Conservation (phyloP, 1,284 basidiomycete genomes). For the Sporisorium reilianum region DNA sequence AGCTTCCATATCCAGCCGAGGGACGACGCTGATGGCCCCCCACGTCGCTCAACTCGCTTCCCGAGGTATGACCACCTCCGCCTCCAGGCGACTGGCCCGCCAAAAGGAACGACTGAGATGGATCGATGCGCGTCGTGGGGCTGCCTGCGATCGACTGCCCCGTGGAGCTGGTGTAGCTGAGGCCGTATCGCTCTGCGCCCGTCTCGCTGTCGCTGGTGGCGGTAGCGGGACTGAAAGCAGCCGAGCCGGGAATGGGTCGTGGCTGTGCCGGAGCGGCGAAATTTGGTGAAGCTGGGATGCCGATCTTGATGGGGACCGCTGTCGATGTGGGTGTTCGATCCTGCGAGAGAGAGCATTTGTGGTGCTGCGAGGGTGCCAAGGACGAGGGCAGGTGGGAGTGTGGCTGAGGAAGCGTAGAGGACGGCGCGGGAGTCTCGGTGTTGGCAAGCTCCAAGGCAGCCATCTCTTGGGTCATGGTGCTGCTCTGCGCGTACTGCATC, state of each 20-base stretch:
- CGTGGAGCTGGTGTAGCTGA: slow-evolving; percentile 59
- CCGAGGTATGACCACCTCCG: slow-evolving; percentile 40
- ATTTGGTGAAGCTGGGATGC: slow-evolving; percentile 48
- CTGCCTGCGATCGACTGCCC: slow-evolving; percentile 54
- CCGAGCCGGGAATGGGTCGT: slow-evolving; percentile 46
- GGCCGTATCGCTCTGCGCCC: slow-evolving; percentile 56
- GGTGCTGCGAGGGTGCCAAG: slow-evolving; percentile 15
- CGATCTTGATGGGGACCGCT: slow-evolving; percentile 53
- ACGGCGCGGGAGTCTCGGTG: slow-evolving; percentile 36
- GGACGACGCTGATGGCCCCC: slow-evolving; percentile 41
- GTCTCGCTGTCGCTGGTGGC: slow-evolving; percentile 56
- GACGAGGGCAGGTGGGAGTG: background rate
- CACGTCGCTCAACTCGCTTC: slow-evolving; percentile 46
- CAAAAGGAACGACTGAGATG: slow-evolving; percentile 28
- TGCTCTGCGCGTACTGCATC: slow-evolving; percentile 71
- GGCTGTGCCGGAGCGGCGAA: slow-evolving; percentile 54
- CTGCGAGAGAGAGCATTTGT: slow-evolving; percentile 35
- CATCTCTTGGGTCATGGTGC: slow-evolving; percentile 60
- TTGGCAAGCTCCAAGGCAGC: slow-evolving; percentile 44
- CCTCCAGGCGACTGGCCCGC: slow-evolving; percentile 45
- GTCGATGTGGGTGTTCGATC: slow-evolving; percentile 21
- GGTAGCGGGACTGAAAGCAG: slow-evolving; percentile 54
- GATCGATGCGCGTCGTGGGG: slow-evolving; percentile 34
- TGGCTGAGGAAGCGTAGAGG: slow-evolving; percentile 21
- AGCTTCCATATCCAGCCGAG: slow-evolving; percentile 36